Evolutionary conservation across 352 stramenopile genomes (phyloP).

Genomic region (Pythium brachiatum): DNA sequence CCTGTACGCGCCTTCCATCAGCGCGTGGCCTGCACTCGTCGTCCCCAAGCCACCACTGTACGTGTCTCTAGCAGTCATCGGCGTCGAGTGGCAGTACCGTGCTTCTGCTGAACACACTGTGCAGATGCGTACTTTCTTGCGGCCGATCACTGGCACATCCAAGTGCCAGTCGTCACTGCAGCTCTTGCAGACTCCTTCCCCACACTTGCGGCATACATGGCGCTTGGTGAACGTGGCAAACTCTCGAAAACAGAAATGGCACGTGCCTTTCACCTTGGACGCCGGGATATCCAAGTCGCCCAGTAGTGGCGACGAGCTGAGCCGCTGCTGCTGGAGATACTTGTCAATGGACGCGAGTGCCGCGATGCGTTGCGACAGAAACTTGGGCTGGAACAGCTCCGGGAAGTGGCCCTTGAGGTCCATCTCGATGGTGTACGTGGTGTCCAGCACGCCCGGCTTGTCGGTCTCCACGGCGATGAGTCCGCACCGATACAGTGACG

Average conservation of each 20-base stretch:
- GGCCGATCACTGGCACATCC: slow-evolving; percentile 73
- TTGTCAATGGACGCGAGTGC: slow-evolving; percentile 70
- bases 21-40: neutral
- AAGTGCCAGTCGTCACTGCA: slow-evolving; percentile 82
- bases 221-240: slow-evolving; percentile 57
- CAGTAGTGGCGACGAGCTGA: slow-evolving; percentile 74
- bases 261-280: slow-evolving; percentile 39
- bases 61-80: slow-evolving; percentile 7
- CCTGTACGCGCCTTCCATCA: neutral
- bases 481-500: slow-evolving; percentile 76
- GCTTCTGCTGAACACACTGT: slow-evolving; percentile 78
- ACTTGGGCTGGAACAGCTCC: slow-evolving; percentile 60
- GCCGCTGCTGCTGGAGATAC: slow-evolving; percentile 72
- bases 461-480: slow-evolving; percentile 76
- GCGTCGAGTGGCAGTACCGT: slow-evolving; percentile 49
- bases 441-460: slow-evolving; percentile 65
- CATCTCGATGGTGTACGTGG: slow-evolving; percentile 85
- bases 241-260: slow-evolving; percentile 71
- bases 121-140: slow-evolving; percentile 79
- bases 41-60: neutral
- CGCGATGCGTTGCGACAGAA: slow-evolving; percentile 66
- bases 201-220: slow-evolving; percentile 76
- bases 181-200: slow-evolving; percentile 67
- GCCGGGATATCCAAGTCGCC: slow-evolving; percentile 70
- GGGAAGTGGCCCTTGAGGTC: slow-evolving; percentile 82